phyloP scores from a whole-genome alignment of 2,329 filamentous ascomycete species.

The Colletotrichum magnum region DNA sequence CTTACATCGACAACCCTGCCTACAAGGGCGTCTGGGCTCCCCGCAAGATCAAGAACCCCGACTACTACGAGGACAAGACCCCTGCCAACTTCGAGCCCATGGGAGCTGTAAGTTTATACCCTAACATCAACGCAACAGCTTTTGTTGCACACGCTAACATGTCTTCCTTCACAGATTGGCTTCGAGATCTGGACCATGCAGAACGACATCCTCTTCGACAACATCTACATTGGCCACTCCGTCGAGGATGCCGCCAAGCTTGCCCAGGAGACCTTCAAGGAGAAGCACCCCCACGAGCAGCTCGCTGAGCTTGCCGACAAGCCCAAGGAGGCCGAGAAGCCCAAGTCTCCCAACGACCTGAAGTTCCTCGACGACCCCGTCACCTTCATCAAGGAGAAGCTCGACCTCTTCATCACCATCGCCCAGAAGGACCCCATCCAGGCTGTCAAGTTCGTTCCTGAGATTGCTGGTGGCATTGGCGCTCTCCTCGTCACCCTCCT shows the following conservation, averaged over 20 bases:
- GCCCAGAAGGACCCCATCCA: constrained; percentile 85
- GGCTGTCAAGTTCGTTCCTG: constrained; percentile 90
- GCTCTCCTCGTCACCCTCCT: constrained; percentile 79
- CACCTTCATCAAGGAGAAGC: constrained; percentile 89
- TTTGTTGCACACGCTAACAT: constrained; percentile 22
- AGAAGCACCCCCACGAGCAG: constrained; percentile 89
- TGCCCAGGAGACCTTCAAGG: constrained; percentile 88
- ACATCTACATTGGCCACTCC: constrained; percentile 99
- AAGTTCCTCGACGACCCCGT: constrained; percentile 94
- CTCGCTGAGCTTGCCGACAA: constrained; percentile 82
- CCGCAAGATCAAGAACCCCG: constrained; percentile 96
- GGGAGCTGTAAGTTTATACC: constrained; percentile 81
- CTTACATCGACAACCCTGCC: constrained; percentile 94
- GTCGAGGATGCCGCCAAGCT: constrained; percentile 92
- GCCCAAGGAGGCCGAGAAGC: constrained; percentile 78
- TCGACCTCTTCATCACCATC: constrained; percentile 90
- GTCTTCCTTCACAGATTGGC: constrained; percentile 76
- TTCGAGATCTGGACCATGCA: constrained; percentile 99
- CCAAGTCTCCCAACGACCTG: constrained; percentile 81
- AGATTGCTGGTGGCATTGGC: constrained; percentile 86
- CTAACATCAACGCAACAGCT: neutral
- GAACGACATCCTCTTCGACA: constrained; percentile 98
- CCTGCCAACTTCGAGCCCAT: constrained; percentile 98
- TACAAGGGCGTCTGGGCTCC: constrained; percentile 98
- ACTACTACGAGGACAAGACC: constrained; percentile 97